Evolutionary conservation across 345 rosid species (phyloP).

Genomic region (Camelina sativa): DNA sequence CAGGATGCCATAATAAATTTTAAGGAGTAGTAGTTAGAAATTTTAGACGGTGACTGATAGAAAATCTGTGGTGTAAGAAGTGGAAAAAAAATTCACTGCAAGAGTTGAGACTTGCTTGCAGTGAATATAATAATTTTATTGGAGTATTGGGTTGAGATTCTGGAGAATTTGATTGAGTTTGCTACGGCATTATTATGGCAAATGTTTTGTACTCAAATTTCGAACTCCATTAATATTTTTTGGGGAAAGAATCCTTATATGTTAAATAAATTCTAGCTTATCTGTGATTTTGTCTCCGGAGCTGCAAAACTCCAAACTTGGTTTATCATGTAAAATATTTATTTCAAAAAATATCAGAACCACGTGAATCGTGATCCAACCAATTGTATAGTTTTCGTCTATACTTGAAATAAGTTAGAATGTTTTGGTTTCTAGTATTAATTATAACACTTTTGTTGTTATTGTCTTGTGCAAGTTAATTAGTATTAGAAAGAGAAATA

Average conservation of each 20-base stretch:
- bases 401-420: constrained; percentile 8
- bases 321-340: background rate
- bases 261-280: constrained; percentile 15
- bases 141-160: background rate
- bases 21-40: no score
- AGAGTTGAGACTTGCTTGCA: background rate
- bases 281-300: constrained; percentile 15
- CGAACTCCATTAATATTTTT: background rate
- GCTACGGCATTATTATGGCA: background rate
- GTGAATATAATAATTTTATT: background rate
- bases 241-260: background rate
- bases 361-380: constrained; percentile 29
- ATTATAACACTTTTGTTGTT: background rate
- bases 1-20: no score
- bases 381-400: constrained; percentile 17
- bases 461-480: background rate
- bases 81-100: background rate
- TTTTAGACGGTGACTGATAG: background rate
- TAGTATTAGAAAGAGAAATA: background rate
- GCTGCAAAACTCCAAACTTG: constrained; percentile 26
- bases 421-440: background rate
- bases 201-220: background rate
- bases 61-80: background rate
- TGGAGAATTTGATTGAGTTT: background rate
- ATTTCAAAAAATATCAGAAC: background rate